Evolutionary conservation across 2,329 filamentous ascomycete genomes (phyloP), one percentile per base, ranked within the genome.

Genomic region (Trichoderma endophyticum): DNA sequence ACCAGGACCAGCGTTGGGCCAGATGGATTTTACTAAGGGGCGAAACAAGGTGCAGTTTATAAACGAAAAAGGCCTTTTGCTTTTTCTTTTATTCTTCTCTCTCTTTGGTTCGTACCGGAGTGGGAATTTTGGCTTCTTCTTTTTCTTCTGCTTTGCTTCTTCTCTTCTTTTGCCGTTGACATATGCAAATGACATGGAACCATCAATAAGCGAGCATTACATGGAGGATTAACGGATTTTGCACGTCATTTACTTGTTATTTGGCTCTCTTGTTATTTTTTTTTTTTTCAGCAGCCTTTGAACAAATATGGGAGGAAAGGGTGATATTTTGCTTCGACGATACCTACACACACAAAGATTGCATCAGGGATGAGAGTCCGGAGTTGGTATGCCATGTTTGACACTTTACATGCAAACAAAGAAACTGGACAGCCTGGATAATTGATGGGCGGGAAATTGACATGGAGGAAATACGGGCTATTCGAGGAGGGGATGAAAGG

Each of bases 1-100:
- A 80, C 79, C 71, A 78, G 78, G 66, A 77, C 74, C 32, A 77
- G 81, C 54, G 69, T 75, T 26, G 77, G 77, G 14, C 48, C 57
- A 14, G 81, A 82, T 26, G 79, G 80, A 15, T 73, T 63, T 34
- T 73, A 73, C n/a, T 74, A 70, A 57, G 14, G 71, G 4, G 24
- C 6, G 30, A 43, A 18, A 21, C 18, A 2, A n/a, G 9, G 15
- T 8, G 30, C 32, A 26, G 15, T 8, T n/a, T 36, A 43, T 12
- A 18, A 71, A 36, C 11, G 11, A 30, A 8, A 3, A 18, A 30
- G 8, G 36, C 36, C 36, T 39, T 65, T 66, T 48, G 57, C n/a
- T 26, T 32, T 24, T 6, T 57, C 18, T 68, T 43, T 2, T 28
- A n/a, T 14, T 39, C 7, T 26, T 18, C 15, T 28, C 34, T 48